Evolutionary conservation across 2,329 filamentous ascomycete species (phyloP), one percentile per base, ranked within the genome.

Genomic region (Trichophyton verrucosum): DNA sequence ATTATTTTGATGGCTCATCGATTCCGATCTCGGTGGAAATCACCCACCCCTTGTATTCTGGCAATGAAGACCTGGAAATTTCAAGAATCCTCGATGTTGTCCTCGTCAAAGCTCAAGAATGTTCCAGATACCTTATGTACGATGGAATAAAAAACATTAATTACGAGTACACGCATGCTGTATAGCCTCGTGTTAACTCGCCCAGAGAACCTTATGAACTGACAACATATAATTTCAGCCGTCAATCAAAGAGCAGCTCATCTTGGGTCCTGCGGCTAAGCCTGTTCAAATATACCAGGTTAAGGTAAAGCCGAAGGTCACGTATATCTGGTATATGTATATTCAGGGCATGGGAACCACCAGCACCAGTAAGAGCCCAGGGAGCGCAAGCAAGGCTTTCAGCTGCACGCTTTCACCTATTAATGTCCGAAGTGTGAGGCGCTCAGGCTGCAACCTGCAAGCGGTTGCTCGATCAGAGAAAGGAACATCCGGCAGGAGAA

Each of bases 371-470:
- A 7, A 53, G 33, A n/a, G 30, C 3, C n/a, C 22, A 27, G 13
- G n/a, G 38, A 15, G 17, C n/a, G 33, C 20, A 24, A 44, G 24
- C 2, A 57, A 56, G 49, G 49, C 27, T 30, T 53, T 53, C 22
- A 33, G 49, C 49, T 33, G 24, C 22, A 17, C 40, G 38, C 55
- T 33, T 57, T 36, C 42, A 22, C 13, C 38, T 30, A 15, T 20
- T 49, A 57, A 9, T 56, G 63, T 64, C 63, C 61, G 63, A 63
- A 47, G 60, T 61, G 63, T 65, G 63, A 65, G 63, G 63, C 63
- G 63, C 60, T 61, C 58, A 65, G 63, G 62, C 62, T 57, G 7
- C 55, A 40, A 33, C 55, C 20, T 11, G n/a, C n/a, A 7, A 57
- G 22, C 4, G 24, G 22, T 33, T 53, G 49, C 22, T 53, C n/a